phyloP scores from a whole-genome alignment of 768 basidiomycete species.

The Amanita pallidorosea region DNA sequence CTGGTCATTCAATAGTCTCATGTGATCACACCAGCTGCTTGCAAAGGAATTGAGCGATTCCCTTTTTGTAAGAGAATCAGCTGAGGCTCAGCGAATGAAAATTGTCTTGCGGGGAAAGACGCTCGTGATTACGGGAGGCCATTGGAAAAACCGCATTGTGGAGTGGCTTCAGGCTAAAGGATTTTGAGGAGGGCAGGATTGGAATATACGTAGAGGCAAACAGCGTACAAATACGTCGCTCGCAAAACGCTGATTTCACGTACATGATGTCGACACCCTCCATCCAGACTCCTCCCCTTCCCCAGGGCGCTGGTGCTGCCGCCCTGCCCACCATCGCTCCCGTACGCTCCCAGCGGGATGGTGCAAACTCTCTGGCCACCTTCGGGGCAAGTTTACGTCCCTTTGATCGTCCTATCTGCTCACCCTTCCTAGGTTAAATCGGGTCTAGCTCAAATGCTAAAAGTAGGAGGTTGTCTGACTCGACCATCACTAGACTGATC shows the following conservation, averaged over 20 bases:
- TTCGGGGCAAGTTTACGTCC: slow-evolving; percentile 42
- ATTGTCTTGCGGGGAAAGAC: slow-evolving; percentile 39
- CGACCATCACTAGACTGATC: slow-evolving; percentile 1
- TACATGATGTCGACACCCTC: slow-evolving; percentile 12
- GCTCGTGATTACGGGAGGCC: slow-evolving; percentile 49
- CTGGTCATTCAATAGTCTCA: slow-evolving; percentile 10
- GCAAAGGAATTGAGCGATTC: slow-evolving; percentile 42
- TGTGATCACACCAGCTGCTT: slow-evolving; percentile 32
- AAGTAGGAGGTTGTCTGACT: slow-evolving; percentile 33
- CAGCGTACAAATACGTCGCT: not conserved
- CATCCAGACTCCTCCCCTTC: slow-evolving; percentile 22
- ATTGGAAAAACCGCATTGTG: slow-evolving; percentile 49
- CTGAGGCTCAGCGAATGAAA: slow-evolving; percentile 37
- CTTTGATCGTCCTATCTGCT: slow-evolving; percentile 6
- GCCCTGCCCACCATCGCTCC: slow-evolving; percentile 38
- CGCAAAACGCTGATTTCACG: not conserved
- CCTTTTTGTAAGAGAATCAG: slow-evolving; percentile 37
- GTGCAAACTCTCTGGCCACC: slow-evolving; percentile 47
- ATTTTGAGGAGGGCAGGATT: slow-evolving; percentile 29
- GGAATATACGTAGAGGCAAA: not conserved
- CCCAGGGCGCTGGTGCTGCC: slow-evolving; percentile 29
- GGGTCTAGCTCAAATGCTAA: slow-evolving; percentile 94
- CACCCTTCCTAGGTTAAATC: slow-evolving; percentile 59
- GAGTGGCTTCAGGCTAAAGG: slow-evolving; percentile 56
- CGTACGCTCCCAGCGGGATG: slow-evolving; percentile 39